Percentiles rank a stretch among this genome's conserved stretches.
These are phyloP conservation scores for Apocynum venetum DNA, from an alignment of 257 asterid species.

Conservation along the genomic window DNA sequence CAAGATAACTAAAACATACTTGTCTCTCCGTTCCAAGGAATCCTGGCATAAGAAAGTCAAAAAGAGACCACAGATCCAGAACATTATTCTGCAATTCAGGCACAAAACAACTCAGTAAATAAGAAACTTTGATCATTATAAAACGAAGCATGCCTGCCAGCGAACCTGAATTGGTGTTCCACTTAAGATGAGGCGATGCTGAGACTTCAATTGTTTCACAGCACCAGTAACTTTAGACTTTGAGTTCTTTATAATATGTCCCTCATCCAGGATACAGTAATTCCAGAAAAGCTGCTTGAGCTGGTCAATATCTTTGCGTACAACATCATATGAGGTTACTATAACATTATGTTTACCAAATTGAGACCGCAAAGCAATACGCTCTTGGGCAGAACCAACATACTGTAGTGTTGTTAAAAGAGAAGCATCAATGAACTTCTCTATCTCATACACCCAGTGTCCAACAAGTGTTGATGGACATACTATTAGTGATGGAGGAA, in stretches of 20 bases:
- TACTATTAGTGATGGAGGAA: conserved; percentile 82
- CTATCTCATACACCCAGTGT: conserved; percentile 98
- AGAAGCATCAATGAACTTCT: conserved; percentile 93
- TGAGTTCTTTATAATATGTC: conserved; percentile 88
- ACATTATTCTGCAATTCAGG: conserved; percentile 85
- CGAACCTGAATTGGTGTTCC: conserved; percentile 99
- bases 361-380: conserved; percentile 56
- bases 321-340: conserved; percentile 89
- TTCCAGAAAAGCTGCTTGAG: conserved; percentile 77
- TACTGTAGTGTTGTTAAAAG: conserved; percentile 84
- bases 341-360: conserved; percentile 74
- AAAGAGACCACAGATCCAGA: conserved; percentile 97
- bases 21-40: conserved; percentile 99
- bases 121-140: conserved; percentile 4
- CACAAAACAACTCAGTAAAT: conserved; percentile 23
- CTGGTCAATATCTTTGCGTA: conserved; percentile 87
- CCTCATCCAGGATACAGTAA: conserved; percentile 95
- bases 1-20: conserved; percentile 38
- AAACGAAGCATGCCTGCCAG: conserved; percentile 8
- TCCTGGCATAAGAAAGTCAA: conserved; percentile 99
- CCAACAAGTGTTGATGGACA: conserved; percentile 99
- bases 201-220: conserved; percentile 89
- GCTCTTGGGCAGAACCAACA: conserved; percentile 95
- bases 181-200: conserved; percentile 95
- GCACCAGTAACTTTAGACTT: conserved; percentile 92